Evolutionary conservation across 345 rosid genomes (phyloP), one percentile per base, ranked within the genome.

Genomic region (Jatropha curcas): DNA sequence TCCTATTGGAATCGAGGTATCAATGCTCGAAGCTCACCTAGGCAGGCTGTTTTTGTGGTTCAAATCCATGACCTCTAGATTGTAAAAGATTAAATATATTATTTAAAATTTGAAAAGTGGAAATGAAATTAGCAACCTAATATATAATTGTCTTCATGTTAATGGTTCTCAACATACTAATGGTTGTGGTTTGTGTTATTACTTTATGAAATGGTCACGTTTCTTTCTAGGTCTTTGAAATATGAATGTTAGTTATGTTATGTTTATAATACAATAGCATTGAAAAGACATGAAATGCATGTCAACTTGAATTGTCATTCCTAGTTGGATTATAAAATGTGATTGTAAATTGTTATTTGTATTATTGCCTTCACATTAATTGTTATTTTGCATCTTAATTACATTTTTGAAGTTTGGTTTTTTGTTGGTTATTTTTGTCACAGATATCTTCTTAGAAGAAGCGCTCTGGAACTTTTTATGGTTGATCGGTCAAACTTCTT

Each of bases 391-490:
- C 35, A 33, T 41, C 19, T 62, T 43, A 61, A 75, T 20, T 64
- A 75, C 67, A 71, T 58, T 52, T 31, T 20, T 60, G 37, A 48
- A 24, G n/a, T 65, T 9, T 34, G 9, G 20, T 16, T 37, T 63
- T 1, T 68, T 33, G 17, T 25, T 37, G 19, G 20, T 71, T 68
- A 52, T 27, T 28, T 71, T 43, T 59, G 43, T 60, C 30, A 4
- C 88, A 96, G 99, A 76, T 93, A 96, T 83, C 88, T 96, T 57
- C 82, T 96, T 55, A 87, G 99, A 88, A 88, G 98, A 82, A 96
- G 99, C 81, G 97, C 97, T 45, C 80, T 96, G 84, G 99, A 96
- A 84, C 83, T 96, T 76, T 96, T 93, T 81, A 86, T 96, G 99
- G 88, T 93, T 81, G 97, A 96, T 76, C 91, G 96, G 68, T 90